Evolutionary conservation across 2,329 filamentous ascomycete genomes (phyloP), one percentile per base, ranked within the genome.

Genomic region (Ploettnerulaceae sp.): DNA sequence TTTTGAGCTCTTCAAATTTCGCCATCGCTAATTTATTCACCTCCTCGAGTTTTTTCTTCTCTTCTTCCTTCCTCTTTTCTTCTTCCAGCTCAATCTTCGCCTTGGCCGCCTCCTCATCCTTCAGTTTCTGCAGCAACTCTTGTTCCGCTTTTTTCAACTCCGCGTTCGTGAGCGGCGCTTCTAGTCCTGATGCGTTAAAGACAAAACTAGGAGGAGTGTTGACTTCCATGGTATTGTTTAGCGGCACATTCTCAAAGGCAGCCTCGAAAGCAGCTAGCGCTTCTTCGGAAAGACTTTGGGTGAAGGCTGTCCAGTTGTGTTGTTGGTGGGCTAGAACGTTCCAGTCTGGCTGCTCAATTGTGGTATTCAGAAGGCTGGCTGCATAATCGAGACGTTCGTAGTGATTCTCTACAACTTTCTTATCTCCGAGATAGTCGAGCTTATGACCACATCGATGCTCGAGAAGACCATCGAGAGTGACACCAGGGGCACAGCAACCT

Each of bases 401-500:
- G 8, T 43, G 38, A n/a, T 32, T 29, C 12, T 5, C n/a, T 14
- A 34, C 20, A 6, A 43, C 28, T 2, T 32, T 29, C 3, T 5
- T 8, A 8, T 40, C 22, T 2, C 17, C 41, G 3, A 44, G 26
- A 24, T 49, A 49, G 21, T 49, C 31, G 11, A 49, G 14, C 12
- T 42, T 37, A 15, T 49, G 47, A 0, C 41, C 47, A 14, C 47
- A 49, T 6, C 47, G 29, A 22, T 49, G 36, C 3, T 32, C n/a
- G 1, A 49, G 17, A 2, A 45, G 7, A 11, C 41, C 22, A 5
- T 32, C 20, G 14, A 49, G 15, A 3, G 20, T 25, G 2, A 28
- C 47, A 6, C 47, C 47, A n/a, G 22, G 21, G n/a, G 40, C 34
- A 29, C 47, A 49, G 18, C 47, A 49, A 5, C 41, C 47, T 7